Evolutionary conservation across 2,329 filamentous ascomycete species (phyloP).

Genomic region (Colletotrichum cuscutae): DNA sequence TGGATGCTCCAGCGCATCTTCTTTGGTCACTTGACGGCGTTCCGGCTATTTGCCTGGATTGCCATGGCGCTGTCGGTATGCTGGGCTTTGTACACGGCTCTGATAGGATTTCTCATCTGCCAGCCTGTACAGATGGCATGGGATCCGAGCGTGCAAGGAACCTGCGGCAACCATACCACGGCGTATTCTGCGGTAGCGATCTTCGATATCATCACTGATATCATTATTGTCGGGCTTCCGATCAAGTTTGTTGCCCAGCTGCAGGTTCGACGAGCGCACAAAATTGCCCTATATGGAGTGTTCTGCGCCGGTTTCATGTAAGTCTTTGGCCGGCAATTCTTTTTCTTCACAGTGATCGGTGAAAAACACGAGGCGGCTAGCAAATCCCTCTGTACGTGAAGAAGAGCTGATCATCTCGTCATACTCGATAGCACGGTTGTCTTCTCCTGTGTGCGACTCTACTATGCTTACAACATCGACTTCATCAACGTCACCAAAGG

Average conservation of each 20-base stretch:
- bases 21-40: neutral
- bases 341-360: too few relatives aligned
- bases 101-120: slow-evolving; percentile 42
- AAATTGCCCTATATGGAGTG: slow-evolving; percentile 34
- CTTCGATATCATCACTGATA: slow-evolving; percentile 36
- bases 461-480: slow-evolving; percentile 35
- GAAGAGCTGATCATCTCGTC: too few relatives aligned
- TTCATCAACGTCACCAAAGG: slow-evolving; percentile 34
- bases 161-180: slow-evolving; percentile 32
- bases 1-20: slow-evolving; percentile 12
- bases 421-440: slow-evolving; percentile 30
- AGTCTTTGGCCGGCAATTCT: neutral
- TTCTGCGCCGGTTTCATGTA: slow-evolving; percentile 36
- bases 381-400: too few relatives aligned
- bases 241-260: slow-evolving; percentile 33
- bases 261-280: slow-evolving; percentile 32
- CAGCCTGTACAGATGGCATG: slow-evolving; percentile 46
- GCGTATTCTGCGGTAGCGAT: slow-evolving; percentile 36
- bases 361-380: too few relatives aligned
- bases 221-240: slow-evolving; percentile 35
- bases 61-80: neutral
- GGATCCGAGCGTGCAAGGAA: slow-evolving; percentile 38
- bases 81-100: slow-evolving; percentile 2
- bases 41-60: neutral
- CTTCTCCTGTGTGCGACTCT: slow-evolving; percentile 34